Conservation (phyloP, 495 filamentous ascomycete species). For the Trichoderma virens region DNA sequence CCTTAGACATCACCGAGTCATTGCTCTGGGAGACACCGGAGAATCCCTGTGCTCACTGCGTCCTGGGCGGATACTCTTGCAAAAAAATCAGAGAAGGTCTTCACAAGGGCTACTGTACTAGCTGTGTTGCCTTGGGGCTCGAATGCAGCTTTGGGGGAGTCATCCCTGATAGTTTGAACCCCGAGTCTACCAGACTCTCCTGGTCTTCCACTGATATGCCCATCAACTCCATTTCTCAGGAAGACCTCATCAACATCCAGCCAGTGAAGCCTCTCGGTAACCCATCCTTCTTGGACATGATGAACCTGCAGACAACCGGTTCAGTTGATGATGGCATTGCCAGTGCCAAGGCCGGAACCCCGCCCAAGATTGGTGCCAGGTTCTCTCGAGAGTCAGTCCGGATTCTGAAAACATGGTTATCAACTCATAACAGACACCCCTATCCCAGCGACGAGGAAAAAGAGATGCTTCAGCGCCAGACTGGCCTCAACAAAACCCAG, state of each 20-base stretch:
- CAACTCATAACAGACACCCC: constrained; percentile 63
- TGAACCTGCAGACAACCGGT: constrained; percentile 11
- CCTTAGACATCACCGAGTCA: constrained; percentile 12
- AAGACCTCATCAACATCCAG: constrained; percentile 30
- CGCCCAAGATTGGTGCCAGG: constrained; percentile 47
- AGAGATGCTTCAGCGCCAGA: constrained; percentile 59
- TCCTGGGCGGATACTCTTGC: constrained; percentile 61
- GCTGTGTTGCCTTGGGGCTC: constrained; percentile 67
- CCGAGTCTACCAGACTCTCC: constrained; percentile 22
- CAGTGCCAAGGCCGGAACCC: constrained; percentile 27
- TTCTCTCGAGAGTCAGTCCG: constrained; percentile 67
- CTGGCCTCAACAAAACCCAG: constrained; percentile 66
- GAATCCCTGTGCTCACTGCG: constrained; percentile 64
- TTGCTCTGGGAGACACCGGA: constrained; percentile 30
- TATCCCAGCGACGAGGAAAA: constrained; percentile 80
- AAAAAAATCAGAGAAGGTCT: constrained; percentile 63
- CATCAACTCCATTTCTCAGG: constrained; percentile 36
- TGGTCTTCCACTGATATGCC: constrained; percentile 40
- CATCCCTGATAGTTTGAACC: constrained; percentile 12
- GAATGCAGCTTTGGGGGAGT: constrained; percentile 57
- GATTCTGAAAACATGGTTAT: constrained; percentile 71
- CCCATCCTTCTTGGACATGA: constrained; percentile 24
- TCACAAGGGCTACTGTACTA: constrained; percentile 62
- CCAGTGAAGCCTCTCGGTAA: constrained; percentile 2
- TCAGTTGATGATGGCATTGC: constrained; percentile 17